phyloP scores from a whole-genome alignment of 2,329 filamentous ascomycete genomes.

The Xylariaceae sp. region DNA sequence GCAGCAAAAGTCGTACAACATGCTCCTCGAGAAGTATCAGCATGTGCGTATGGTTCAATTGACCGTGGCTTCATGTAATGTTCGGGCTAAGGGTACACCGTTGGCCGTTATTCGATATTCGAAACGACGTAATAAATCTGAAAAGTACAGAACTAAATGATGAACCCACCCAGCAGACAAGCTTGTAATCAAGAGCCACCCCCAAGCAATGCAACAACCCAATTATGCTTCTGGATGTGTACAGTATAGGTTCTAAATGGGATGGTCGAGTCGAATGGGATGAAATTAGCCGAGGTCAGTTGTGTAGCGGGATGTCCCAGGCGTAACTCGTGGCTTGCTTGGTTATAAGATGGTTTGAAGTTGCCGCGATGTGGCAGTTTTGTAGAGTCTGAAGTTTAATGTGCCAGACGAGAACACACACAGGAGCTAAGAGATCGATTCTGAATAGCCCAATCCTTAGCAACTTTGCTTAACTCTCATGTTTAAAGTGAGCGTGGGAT shows the following conservation, averaged over 20 bases:
- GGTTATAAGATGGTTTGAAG: neutral
- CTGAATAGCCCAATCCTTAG: neutral
- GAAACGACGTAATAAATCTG: neutral
- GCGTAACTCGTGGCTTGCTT: neutral
- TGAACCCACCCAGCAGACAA: neutral
- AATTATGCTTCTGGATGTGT: neutral
- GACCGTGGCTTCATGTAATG: neutral
- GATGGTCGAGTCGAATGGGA: neutral
- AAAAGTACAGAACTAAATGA: neutral
- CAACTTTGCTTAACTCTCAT: neutral
- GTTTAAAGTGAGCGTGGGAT: neutral
- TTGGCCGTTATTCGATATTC: neutral
- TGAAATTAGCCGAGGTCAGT: neutral
- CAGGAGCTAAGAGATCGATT: neutral
- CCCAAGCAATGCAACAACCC: too few relatives aligned
- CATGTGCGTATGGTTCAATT: neutral
- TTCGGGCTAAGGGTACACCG: neutral
- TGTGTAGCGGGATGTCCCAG: neutral
- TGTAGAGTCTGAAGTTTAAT: neutral
- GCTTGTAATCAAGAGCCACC: too few relatives aligned
- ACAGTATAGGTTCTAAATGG: neutral
- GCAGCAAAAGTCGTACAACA: neutral
- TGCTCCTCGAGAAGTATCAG: neutral
- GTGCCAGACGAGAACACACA: neutral
- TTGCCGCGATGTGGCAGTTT: neutral